Evolutionary conservation across 2,329 filamentous ascomycete species (phyloP), one percentile per base, ranked within the genome.

Genomic region (Fusarium veterinarium): DNA sequence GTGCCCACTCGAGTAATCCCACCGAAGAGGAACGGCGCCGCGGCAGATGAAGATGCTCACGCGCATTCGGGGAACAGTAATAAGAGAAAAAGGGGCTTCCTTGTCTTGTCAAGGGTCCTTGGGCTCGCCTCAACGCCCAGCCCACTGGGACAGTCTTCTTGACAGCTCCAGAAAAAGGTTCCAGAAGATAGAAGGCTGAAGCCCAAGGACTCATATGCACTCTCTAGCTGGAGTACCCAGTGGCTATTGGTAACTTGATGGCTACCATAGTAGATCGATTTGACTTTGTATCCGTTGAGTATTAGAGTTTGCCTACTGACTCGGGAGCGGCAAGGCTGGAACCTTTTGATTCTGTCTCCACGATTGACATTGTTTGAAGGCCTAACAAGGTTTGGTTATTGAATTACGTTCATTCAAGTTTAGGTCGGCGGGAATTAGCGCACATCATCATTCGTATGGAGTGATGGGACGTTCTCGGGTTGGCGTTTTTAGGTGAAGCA

Each of bases 11-110:
- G 44, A 66, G 59, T 28, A 60, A 60, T 69, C 61, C 64, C 45
- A 44, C 60, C 60, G 49, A 67, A 56, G 58, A 42, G 64, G 55
- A 51, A 61, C 25, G 46, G 49, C 46, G 44, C 63, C 42, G 64
- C 44, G 59, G 60, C 48, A 75, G 70, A 76, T 72, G 72, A 56
- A 60, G 71, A 73, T 73, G 71, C 71, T 68, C 71, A 60, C 67
- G 44, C 66, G 46, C 62, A 57, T 53, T 60, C 40, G 41, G 46
- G 48, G 52, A 44, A 44, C 31, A 45, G 51, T 41, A 65, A 45
- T 63, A 40, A 25, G 40, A 20, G 46, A 67, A 23, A 73, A 71
- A 61, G 71, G 75, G 74, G 66, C 33, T 69, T 42, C 59, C 67
- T 57, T 74, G 71, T 41, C 46, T 19, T 37, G 45, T 63, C 49